Evolutionary conservation across 305 asterid species (phyloP).

Genomic region (Fraxinus angustifolia): DNA sequence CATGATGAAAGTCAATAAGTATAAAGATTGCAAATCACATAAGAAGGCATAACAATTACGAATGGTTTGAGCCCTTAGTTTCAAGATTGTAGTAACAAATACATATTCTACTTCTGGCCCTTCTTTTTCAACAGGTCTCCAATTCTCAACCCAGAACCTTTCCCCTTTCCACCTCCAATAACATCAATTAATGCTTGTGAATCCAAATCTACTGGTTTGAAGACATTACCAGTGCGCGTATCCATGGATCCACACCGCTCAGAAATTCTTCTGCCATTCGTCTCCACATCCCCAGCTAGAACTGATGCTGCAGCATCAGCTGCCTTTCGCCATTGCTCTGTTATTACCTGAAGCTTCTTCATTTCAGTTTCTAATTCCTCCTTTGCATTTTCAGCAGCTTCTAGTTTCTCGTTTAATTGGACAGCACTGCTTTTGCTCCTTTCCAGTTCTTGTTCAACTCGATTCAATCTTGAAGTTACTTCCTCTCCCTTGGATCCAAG

Average conservation of each 20-base stretch:
- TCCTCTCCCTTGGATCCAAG: slow-evolving; percentile 41
- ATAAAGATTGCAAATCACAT: neutral
- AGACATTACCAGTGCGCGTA: slow-evolving; percentile 42
- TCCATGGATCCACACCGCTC: slow-evolving; percentile 92
- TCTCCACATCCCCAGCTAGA: slow-evolving; percentile 61
- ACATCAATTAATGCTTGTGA: slow-evolving; percentile 45
- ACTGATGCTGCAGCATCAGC: slow-evolving; percentile 96
- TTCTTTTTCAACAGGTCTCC: slow-evolving; percentile 90
- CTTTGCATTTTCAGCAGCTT: slow-evolving; percentile 49
- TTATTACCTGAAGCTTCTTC: slow-evolving; percentile 77
- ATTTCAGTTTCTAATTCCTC: slow-evolving; percentile 70
- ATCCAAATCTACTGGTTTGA: slow-evolving; percentile 40
- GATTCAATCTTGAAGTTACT: slow-evolving; percentile 31
- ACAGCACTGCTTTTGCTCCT: slow-evolving; percentile 34
- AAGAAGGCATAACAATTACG: neutral
- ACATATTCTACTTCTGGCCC: slow-evolving; percentile 59
- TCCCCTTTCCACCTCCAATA: slow-evolving; percentile 65
- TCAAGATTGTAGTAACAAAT: slow-evolving; percentile 13
- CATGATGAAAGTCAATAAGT: neutral
- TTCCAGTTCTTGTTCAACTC: slow-evolving; percentile 57
- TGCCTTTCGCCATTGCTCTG: slow-evolving; percentile 94
- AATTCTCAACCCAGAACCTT: slow-evolving; percentile 64
- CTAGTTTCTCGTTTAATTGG: slow-evolving; percentile 42
- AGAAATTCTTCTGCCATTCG: slow-evolving; percentile 56
- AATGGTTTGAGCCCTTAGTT: neutral